Conservation (phyloP, 2,329 filamentous ascomycete genomes). For the Fusarium graminum region DNA sequence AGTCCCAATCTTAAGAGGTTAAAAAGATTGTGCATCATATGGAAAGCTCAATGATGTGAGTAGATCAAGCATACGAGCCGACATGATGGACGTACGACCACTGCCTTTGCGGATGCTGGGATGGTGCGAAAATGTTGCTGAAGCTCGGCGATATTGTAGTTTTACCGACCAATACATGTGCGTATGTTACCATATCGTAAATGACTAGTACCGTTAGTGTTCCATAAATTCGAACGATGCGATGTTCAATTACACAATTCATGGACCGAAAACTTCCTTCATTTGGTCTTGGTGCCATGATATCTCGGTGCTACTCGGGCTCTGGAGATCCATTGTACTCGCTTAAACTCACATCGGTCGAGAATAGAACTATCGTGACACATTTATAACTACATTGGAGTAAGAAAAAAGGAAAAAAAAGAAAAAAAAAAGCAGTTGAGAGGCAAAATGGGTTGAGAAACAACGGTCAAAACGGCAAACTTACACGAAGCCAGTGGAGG, state of each 20-base stretch:
- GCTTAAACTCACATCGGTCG: constrained; percentile 1
- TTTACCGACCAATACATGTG: constrained; percentile 16
- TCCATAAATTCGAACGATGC: no score
- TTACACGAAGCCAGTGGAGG: neutral
- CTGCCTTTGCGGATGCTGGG: constrained; percentile 6
- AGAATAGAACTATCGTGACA: constrained; percentile 11
- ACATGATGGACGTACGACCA: constrained; percentile 8
- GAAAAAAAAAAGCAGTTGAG: neutral
- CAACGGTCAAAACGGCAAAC: constrained; percentile 5
- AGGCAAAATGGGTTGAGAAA: neutral
- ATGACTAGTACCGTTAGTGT: neutral
- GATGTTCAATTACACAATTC: constrained; percentile 1
- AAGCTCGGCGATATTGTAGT: neutral
- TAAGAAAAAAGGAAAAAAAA: neutral
- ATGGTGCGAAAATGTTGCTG: neutral
- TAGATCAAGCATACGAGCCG: constrained; percentile 16
- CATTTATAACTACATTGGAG: neutral
- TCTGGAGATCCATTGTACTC: neutral
- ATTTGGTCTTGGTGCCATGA: constrained; percentile 2
- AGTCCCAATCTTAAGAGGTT: constrained; percentile 1
- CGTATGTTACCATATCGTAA: neutral
- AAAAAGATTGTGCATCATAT: constrained; percentile 30
- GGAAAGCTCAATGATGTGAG: constrained; percentile 23
- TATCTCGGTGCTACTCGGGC: constrained; percentile 24
- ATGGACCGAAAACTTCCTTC: constrained; percentile 5